Evolutionary conservation across 768 basidiomycete species (phyloP), one percentile per base, ranked within the genome.

Genomic region (Trametes meyenii): DNA sequence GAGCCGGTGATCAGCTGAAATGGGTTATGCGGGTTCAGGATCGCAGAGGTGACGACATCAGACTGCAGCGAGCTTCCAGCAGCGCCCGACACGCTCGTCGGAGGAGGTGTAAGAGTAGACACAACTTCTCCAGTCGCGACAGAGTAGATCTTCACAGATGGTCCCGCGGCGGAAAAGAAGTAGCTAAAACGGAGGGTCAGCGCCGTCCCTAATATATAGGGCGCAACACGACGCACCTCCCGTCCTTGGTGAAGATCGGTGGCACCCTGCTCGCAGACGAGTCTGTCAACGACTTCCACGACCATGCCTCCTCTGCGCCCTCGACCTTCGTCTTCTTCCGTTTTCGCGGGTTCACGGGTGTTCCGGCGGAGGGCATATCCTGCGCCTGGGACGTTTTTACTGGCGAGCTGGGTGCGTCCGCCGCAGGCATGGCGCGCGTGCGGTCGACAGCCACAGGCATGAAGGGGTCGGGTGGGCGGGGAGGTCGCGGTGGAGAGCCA

Each of bases 1-100:
- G 92, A 92, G 50, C 86, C 88, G 12, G 94, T 94, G 65, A 98
- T 85, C 64, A 99, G 75, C 73, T 98, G 97, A 65, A 94, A 91
- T 24, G 86, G 80, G 74, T 97, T 98, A 63, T 87, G 82, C 14
- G 97, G 94, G 71, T 86, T 90, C 57, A 98, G 75, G 42, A 87
- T 76, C 42, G 88, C 84, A 42, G 87, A 84, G 12, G 94, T 93
- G 65, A 98, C 83, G 23, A 78, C 69, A 67, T 83, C 81, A 5
- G 80, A 74, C 59, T 80, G 78, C 12, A 71, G 64, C 72, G 74
- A 61, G 71, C 73, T 65, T 73, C 76, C 53, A 70, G 74, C 59
- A 65, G 77, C 49, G 58, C 66, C 67, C 57, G 74, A 67, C 19
- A 66, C 58, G 24, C 61, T 51, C 33, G 39, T 52, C 14, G 66